phyloP scores from a whole-genome alignment of 202 grass and related monocot genomes.

The Tripidium arundinaceum region DNA sequence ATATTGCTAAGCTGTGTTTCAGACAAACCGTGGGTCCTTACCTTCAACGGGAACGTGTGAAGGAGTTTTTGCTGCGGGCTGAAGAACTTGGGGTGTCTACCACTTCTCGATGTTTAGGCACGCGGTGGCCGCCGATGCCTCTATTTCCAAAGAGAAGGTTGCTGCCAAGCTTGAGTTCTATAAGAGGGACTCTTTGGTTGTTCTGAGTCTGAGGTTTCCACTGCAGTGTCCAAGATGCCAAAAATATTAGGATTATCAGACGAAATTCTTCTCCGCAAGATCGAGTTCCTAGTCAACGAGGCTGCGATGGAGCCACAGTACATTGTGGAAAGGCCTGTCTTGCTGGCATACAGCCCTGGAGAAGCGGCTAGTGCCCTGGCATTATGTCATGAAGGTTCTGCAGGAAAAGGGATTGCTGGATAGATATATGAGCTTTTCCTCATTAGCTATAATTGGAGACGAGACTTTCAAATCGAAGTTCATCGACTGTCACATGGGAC shows the following conservation, averaged over 20 bases:
- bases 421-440: not conserved
- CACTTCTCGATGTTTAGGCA: not conserved
- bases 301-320: not conserved
- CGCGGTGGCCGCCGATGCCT: fast-evolving
- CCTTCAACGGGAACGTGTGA: no score
- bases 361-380: not conserved
- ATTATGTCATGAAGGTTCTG: not conserved
- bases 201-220: not conserved
- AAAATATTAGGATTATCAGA: not conserved
- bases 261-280: not conserved
- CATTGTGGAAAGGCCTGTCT: not conserved
- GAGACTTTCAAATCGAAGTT: not conserved
- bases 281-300: not conserved
- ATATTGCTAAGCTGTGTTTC: no score
- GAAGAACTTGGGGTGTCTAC: no score
- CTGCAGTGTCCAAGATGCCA: not conserved
- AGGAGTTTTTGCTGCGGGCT: no score
- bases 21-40: no score
- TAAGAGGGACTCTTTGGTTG: not conserved
- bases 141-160: not conserved
- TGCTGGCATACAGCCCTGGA: not conserved
- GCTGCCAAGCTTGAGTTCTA: not conserved
- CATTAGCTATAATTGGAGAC: not conserved
- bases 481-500: not conserved
- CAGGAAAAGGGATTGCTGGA: not conserved